Percentiles rank a stretch among this genome's conserved stretches.
Evolutionary conservation across 495 filamentous ascomycete species (phyloP).

Genomic region (Xylaria telfairii): DNA sequence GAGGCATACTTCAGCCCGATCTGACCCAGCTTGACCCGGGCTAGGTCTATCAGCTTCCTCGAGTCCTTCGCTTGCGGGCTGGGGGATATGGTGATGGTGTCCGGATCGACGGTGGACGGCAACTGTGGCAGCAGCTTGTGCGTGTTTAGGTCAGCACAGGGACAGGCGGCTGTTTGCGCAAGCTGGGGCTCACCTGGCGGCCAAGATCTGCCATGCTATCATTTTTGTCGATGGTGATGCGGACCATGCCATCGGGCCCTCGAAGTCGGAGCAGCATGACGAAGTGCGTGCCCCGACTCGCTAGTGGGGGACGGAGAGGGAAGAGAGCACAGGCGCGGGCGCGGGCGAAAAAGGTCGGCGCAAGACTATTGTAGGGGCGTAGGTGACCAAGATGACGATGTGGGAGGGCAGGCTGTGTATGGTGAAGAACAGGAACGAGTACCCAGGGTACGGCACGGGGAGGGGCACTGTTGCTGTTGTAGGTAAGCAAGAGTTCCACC

Average conservation of each 20-base stretch:
- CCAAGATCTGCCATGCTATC: slow-evolving; percentile 60
- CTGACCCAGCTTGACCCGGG: slow-evolving; percentile 68
- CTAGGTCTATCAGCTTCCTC: slow-evolving; percentile 69
- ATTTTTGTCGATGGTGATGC: slow-evolving; percentile 66
- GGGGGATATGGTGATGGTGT: slow-evolving; percentile 81
- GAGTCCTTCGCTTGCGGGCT: slow-evolving; percentile 76
- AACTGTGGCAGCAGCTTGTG: slow-evolving; percentile 53
- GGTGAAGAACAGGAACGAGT: not conserved
- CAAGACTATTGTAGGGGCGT: not conserved
- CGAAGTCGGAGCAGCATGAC: slow-evolving; percentile 73
- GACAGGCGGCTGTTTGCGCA: not conserved
- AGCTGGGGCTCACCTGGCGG: slow-evolving; percentile 49
- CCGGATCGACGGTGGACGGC: slow-evolving; percentile 68
- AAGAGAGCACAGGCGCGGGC: not conserved
- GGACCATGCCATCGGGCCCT: slow-evolving; percentile 73
- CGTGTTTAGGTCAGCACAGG: slow-evolving; percentile 1
- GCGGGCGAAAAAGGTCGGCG: not conserved
- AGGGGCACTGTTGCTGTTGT: not conserved
- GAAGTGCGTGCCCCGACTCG: slow-evolving; percentile 1
- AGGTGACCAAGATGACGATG: not conserved
- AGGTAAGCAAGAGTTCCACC: not conserved
- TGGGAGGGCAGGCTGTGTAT: not conserved
- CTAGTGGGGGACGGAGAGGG: not conserved
- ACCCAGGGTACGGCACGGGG: not conserved
- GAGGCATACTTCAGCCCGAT: slow-evolving; percentile 71